Base-by-base conservation (phyloP, 306 rosid genomes). In the Pyrus pyrifolia region DNA sequence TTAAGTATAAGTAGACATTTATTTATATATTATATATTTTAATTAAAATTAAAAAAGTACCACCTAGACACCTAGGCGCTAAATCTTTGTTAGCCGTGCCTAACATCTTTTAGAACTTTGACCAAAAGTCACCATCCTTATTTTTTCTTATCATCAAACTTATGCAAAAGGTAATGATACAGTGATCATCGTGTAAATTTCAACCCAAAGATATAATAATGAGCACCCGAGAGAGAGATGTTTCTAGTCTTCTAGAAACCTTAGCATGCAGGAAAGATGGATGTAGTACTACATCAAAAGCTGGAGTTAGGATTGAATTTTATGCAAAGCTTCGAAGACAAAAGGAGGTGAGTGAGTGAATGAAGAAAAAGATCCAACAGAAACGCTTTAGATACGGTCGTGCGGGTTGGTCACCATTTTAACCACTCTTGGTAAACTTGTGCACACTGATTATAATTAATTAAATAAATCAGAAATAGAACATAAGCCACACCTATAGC, bases 271-370 rank as follows among this genome's bases (percentile, higher is more conserved):
- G 67, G 46, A 66, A 77, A 73, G 10, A 68, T 64, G 18, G 65
- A 72, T 73, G 42, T 52, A 86, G 68, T 72, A 58, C 62, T 8
- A 4, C 58, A 59, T 40, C 27, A 67, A 81, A 90, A 89, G 75
- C 85, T 80, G 63, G 72, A 77, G 95, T 87, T 91, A 93, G 97
- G 97, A 85, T 88, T 91, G 93, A 91, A 85, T 44, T 83, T 84
- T 38, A 67, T 18, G 61, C 8, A 76, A 35, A 74, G 76, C 70
- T 75, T 77, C 58, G 81, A 82, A 85, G 76, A 85, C 65, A 38
- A 80, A 61, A 62, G 70, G 51, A 52, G 17, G 51, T 45, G 79
- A 27, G 30, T 30, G 79, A 27, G 30, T 42, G 75, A 76, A 51
- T 17, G 68, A 62, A 65, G 77, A 59, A 79, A 73, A 83, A 42